Base-by-base conservation (phyloP, 2,329 filamentous ascomycete species). In the Cercospora janseana region DNA sequence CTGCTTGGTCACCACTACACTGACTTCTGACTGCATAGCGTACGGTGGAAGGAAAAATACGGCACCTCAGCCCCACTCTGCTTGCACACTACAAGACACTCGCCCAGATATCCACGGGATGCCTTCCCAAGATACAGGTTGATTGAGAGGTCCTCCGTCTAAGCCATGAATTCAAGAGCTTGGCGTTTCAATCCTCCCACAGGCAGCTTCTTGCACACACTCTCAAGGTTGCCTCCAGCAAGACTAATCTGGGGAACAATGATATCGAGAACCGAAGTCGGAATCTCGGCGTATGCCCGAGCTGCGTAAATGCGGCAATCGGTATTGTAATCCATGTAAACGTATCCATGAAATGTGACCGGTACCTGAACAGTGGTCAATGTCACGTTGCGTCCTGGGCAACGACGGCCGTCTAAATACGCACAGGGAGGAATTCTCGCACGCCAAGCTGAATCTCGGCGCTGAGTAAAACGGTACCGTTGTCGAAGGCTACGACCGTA, bases 311-410 rank as follows among this genome's bases (percentile, higher is more conserved):
- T 57, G 12, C 54, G 46, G 40, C 54, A 57, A 32, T 57, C 48
- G 34, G 16, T 26, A 29, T 54, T 52, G 48, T 51, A 54, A 29
- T 57, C 54, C 51, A 57, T 57, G 44, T 57, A 57, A 15, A 57
- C 54, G 21, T 51, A 49, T 29, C 51, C 54, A 44, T 46, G 40
- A 35, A 57, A 57, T 18, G 51, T 51, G 18, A 32, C 28, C 15
- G 54, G 46, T 9, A 42, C 8, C 32, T 43, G 3, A 31, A 3
- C 31, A 10, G 21, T 42, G 3, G 18, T 47, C 15, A 34, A 28
- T 23, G 34, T 45, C n/a, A 9, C 13, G 24, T n/a, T 35, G 10
- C 21, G 8, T 4, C 1, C 4, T 32, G 10, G 16, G 20, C 12
- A 23, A 7, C 2, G 15, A 3, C 3, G 3, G n/a, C 27, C n/a